Evolutionary conservation across 2,329 filamentous ascomycete genomes (phyloP).

Genomic region (Grosmannia clavigera): DNA sequence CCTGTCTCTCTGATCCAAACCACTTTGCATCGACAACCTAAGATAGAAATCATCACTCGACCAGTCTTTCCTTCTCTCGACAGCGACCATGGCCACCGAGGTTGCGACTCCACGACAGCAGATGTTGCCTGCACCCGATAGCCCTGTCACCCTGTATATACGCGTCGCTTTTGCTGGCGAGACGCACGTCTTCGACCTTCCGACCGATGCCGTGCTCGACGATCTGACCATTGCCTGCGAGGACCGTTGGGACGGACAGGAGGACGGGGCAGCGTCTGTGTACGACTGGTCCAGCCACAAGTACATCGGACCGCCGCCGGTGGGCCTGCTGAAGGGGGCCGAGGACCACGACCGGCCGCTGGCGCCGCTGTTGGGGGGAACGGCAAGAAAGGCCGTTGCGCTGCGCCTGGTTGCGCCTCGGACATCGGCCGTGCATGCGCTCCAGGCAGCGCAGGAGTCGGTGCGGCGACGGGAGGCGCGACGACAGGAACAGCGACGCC

Average conservation of each 20-base stretch:
- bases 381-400: neutral
- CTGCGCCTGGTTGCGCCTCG: constrained; percentile 20
- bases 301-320: constrained; percentile 15
- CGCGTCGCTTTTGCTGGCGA: constrained; percentile 12
- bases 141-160: constrained; percentile 6
- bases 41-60: neutral
- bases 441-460: constrained; percentile 14
- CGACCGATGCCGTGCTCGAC: constrained; percentile 12
- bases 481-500: constrained; percentile 4
- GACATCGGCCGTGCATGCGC: constrained; percentile 12
- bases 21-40: neutral
- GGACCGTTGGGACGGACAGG: constrained; percentile 3
- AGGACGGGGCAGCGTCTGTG: neutral
- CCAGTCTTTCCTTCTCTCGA: neutral
- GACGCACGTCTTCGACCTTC: constrained; percentile 11
- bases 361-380: constrained; percentile 10
- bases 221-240: constrained; percentile 15
- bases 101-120: neutral
- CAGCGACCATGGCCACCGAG: neutral
- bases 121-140: neutral
- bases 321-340: constrained; percentile 16
- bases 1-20: neutral
- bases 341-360: constrained; percentile 15
- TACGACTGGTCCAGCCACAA: constrained; percentile 15
- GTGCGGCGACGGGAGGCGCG: constrained; percentile 6